These are phyloP conservation scores for Clitopilus passeckerianus DNA, from an alignment of 768 basidiomycete species.

Conservation along the genomic window DNA sequence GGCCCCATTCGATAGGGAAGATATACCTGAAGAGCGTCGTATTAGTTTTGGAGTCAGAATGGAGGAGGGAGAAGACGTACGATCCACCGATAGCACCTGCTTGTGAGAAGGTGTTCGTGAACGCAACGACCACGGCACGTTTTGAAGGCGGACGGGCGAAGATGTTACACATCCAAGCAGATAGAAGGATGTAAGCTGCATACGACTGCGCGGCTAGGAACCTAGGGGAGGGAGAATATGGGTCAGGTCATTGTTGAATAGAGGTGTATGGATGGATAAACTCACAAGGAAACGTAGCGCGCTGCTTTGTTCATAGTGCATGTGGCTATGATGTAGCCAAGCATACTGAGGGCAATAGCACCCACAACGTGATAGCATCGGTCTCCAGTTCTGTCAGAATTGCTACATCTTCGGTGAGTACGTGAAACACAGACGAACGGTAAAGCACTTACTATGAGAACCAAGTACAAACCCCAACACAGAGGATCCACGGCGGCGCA, in stretches of 20 bases:
- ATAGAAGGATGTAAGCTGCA: constrained; percentile 44
- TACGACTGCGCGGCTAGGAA: constrained; percentile 23
- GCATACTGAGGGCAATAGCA: constrained; percentile 45
- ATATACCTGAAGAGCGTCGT: background rate
- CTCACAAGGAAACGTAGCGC: constrained; percentile 49
- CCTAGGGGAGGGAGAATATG: background rate
- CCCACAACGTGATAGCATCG: constrained; percentile 52
- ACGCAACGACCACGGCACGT: constrained; percentile 61
- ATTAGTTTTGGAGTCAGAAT: background rate
- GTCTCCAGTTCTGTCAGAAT: constrained; percentile 57
- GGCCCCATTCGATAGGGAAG: background rate
- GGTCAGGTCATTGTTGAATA: background rate
- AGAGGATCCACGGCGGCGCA: constrained; percentile 56
- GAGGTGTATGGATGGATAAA: constrained; percentile 13
- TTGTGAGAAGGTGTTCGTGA: constrained; percentile 61
- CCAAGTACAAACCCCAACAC: constrained; percentile 40
- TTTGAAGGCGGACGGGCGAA: constrained; percentile 50
- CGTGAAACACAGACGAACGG: background rate
- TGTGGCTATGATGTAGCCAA: constrained; percentile 55
- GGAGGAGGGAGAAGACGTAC: constrained; percentile 24
- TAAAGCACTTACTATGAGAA: constrained; percentile 24
- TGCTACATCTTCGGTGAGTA: constrained; percentile 20
- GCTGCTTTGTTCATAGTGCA: constrained; percentile 43
- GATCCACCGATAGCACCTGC: constrained; percentile 52
- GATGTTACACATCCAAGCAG: constrained; percentile 12